Conservation (phyloP, 768 basidiomycete genomes). For the Russula sp. region DNA sequence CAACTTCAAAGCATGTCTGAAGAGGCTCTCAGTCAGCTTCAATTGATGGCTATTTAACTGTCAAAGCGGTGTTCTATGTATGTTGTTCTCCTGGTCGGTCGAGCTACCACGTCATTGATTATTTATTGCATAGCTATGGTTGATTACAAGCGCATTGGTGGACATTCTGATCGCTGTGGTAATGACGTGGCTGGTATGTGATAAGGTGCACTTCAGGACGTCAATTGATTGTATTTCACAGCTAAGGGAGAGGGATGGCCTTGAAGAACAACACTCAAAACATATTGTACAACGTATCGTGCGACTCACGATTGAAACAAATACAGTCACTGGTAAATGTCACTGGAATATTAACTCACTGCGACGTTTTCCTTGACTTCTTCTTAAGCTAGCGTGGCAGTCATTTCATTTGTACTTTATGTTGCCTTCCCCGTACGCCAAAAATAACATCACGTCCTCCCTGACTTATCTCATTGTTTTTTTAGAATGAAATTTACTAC, state of each 20-base stretch:
- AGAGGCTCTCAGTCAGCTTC: background rate
- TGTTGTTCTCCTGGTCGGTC: background rate
- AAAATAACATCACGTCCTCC: background rate
- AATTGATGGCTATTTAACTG: background rate
- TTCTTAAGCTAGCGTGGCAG: slow-evolving; percentile 7
- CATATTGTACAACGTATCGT: slow-evolving; percentile 22
- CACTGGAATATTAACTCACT: background rate
- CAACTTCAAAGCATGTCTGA: background rate
- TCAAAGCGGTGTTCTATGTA: background rate
- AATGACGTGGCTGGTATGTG: slow-evolving; percentile 12
- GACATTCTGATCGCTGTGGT: slow-evolving; percentile 12
- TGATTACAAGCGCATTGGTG: slow-evolving; percentile 1
- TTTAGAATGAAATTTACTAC: slow-evolving; percentile 15
- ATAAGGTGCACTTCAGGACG: too few species aligned
- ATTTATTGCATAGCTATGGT: slow-evolving; percentile 1
- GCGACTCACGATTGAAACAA: slow-evolving; percentile 26
- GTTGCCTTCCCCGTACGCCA: slow-evolving; percentile 12
- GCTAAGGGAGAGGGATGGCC: background rate
- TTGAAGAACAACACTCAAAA: background rate
- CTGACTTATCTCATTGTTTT: background rate
- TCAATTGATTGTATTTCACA: background rate
- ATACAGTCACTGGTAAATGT: slow-evolving; percentile 18
- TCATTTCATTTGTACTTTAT: slow-evolving; percentile 11
- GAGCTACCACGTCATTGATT: background rate
- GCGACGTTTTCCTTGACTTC: background rate